Evolutionary conservation across 805 yeast species (phyloP).

Genomic region (Saccharomycopsis fodiens): DNA sequence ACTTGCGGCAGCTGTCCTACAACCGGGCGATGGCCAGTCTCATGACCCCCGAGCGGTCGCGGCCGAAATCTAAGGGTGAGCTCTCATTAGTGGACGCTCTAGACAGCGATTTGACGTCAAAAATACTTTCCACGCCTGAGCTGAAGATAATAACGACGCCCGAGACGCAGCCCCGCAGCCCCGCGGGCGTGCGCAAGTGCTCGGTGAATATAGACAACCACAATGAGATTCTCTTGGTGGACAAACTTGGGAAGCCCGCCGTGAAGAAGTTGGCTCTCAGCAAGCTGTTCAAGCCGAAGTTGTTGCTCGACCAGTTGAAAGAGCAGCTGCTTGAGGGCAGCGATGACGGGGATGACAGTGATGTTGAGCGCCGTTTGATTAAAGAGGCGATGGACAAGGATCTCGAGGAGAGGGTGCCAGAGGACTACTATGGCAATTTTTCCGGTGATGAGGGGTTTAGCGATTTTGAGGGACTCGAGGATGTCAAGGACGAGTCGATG

Average conservation of each 20-base stretch:
- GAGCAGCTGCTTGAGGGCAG: not conserved
- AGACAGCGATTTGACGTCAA: not conserved
- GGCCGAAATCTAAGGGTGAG: not conserved
- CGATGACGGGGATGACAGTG: constrained; percentile 1
- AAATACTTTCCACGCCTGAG: constrained; percentile 3
- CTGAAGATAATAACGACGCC: constrained; percentile 1
- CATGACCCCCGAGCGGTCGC: constrained; percentile 15
- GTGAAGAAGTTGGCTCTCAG: constrained; percentile 6
- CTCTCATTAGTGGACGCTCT: not conserved
- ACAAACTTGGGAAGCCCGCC: constrained; percentile 9
- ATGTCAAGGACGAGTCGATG: constrained; percentile 5
- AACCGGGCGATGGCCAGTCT: constrained; percentile 4
- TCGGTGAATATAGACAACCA: not conserved
- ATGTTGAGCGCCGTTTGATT: constrained; percentile 10
- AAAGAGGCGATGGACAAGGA: constrained; percentile 11
- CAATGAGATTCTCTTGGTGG: constrained; percentile 10
- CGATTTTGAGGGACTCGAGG: constrained; percentile 5
- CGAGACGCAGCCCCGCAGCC: not conserved
- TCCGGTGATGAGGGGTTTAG: constrained; percentile 14
- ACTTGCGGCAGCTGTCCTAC: not conserved
- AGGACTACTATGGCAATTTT: constrained; percentile 8
- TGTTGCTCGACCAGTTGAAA: not conserved
- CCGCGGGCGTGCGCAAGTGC: not conserved
- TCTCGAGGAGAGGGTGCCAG: not conserved
- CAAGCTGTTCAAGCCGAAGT: constrained; percentile 11